These are phyloP conservation scores for Backusella psychrophila DNA, from an alignment of 192 early-diverging fungal species.

Conservation along the genomic window DNA sequence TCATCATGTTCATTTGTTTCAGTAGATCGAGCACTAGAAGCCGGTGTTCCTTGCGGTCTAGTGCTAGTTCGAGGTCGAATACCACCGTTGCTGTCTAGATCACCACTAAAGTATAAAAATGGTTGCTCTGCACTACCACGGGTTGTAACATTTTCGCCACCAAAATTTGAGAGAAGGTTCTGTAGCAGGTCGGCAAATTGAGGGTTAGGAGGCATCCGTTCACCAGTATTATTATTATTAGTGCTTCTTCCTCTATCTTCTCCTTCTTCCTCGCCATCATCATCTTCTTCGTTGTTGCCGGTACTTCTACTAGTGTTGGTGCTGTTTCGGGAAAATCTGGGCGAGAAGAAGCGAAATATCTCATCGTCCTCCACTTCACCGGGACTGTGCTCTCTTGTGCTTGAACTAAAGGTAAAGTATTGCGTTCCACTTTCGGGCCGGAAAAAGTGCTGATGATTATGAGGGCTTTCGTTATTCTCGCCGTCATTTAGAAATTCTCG, in stretches of 20 bases:
- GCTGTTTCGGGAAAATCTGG: neutral
- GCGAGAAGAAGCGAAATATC: constrained; percentile 12
- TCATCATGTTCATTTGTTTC: neutral
- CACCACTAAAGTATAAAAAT: constrained; percentile 10
- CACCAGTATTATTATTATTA: neutral
- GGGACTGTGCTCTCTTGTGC: neutral
- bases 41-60: neutral
- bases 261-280: neutral
- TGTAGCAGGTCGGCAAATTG: neutral
- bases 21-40: neutral
- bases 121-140: constrained; percentile 1
- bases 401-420: neutral
- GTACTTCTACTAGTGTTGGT: neutral
- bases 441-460: neutral
- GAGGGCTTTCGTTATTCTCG: neutral
- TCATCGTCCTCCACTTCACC: constrained; percentile 1
- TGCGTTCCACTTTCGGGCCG: neutral
- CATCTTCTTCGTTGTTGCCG: neutral
- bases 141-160: neutral
- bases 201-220: neutral
- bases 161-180: neutral
- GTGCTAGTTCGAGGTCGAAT: constrained; percentile 1
- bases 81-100: constrained; percentile 3
- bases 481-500: constrained; percentile 12
- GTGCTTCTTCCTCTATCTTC: neutral